Conservation (phyloP, 495 filamentous ascomycete genomes). For the Neurospora sp. region DNA sequence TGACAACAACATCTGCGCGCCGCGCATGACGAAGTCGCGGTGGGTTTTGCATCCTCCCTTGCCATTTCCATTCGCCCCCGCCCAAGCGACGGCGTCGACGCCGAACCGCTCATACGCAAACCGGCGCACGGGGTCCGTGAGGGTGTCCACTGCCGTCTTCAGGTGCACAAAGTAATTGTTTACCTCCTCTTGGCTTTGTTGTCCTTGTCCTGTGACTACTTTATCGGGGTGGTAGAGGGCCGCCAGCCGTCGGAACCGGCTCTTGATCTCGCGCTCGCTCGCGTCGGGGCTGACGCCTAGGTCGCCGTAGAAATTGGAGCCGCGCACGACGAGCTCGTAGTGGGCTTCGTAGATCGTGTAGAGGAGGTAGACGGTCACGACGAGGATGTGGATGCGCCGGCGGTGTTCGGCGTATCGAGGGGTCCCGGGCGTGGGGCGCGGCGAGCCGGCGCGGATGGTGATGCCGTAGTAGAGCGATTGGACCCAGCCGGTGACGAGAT, state of each 20-base stretch:
- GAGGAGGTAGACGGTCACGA: conserved; percentile 72
- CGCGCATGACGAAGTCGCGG: conserved; percentile 61
- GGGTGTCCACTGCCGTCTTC: conserved; percentile 73
- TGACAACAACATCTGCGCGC: conserved; percentile 44
- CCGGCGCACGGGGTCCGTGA: conserved; percentile 66
- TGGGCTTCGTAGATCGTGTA: conserved; percentile 94
- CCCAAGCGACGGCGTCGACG: conserved; percentile 48
- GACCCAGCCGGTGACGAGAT: conserved; percentile 65
- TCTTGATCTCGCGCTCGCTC: conserved; percentile 67
- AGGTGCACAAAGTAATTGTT: conserved; percentile 67
- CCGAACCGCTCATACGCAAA: conserved; percentile 95
- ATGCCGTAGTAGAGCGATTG: conserved; percentile 80
- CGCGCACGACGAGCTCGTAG: conserved; percentile 57
- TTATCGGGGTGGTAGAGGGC: conserved; percentile 89
- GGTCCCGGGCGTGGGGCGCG: conserved; percentile 62
- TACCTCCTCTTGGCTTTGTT: conserved; percentile 15
- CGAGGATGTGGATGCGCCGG: conserved; percentile 68
- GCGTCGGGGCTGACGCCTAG: conserved; percentile 58
- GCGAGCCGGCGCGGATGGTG: conserved; percentile 84
- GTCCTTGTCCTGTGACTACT: conserved; percentile 27
- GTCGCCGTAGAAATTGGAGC: conserved; percentile 63
- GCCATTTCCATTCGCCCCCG: conserved; percentile 20
- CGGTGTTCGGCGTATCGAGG: conserved; percentile 61
- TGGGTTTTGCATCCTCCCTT: conserved; percentile 45
- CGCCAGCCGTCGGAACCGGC: conserved; percentile 76